Evolutionary conservation across 139 green algal genomes (phyloP).

Genomic region (Tetradesmus obliquus): DNA sequence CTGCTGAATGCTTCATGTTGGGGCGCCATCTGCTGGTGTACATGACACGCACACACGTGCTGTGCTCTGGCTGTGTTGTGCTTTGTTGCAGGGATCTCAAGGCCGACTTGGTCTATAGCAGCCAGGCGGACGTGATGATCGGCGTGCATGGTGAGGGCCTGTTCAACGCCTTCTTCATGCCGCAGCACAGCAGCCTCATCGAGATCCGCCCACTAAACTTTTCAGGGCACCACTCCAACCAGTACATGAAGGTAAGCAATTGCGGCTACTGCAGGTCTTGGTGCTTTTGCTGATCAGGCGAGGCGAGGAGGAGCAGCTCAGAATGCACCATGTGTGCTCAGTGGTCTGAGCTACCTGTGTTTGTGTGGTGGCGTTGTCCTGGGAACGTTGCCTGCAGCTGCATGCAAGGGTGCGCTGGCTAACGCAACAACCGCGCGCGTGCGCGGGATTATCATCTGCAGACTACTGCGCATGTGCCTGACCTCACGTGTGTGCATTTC

Average conservation of each 20-base stretch:
- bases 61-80: neutral
- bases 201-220: constrained; percentile 34
- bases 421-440: too few species aligned
- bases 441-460: too few species aligned
- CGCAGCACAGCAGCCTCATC: constrained; percentile 28
- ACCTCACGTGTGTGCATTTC: neutral
- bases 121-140: constrained; percentile 40
- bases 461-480: too few species aligned
- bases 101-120: constrained; percentile 17
- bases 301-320: too few species aligned
- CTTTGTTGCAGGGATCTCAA: neutral
- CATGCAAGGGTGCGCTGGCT: neutral
- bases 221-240: neutral
- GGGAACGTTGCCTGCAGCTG: neutral
- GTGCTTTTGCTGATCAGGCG: neutral
- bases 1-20: too few species aligned
- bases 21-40: too few species aligned
- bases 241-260: constrained; percentile 40
- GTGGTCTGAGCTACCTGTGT: neutral
- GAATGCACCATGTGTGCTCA: too few species aligned
- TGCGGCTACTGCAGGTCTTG: neutral
- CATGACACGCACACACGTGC: neutral
- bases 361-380: neutral
- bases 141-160: constrained; percentile 35
- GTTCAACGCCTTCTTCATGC: constrained; percentile 41